Percentiles rank a stretch among this genome's conserved stretches.
Evolutionary conservation across 768 basidiomycete species (phyloP).

Genomic region (Trametes cingulata): DNA sequence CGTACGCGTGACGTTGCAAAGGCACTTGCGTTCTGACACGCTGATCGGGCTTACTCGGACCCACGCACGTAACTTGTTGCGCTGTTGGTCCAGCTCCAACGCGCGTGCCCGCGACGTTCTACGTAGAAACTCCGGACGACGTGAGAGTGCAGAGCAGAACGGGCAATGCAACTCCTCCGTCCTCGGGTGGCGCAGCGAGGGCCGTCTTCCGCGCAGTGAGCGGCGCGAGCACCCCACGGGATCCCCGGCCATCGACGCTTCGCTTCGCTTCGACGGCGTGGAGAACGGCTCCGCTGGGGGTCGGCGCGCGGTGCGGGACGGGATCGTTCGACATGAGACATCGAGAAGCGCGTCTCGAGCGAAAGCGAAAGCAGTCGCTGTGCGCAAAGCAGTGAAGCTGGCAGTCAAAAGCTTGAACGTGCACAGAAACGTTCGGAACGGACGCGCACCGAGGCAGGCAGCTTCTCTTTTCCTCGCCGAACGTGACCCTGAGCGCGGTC

Average conservation of each 20-base stretch:
- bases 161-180: neutral
- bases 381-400: slow-evolving; percentile 1
- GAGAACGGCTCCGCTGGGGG: neutral
- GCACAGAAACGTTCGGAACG: neutral
- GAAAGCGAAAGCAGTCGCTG: neutral
- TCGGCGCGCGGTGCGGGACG: slow-evolving; percentile 4
- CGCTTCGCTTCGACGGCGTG: neutral
- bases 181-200: neutral
- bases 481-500: neutral
- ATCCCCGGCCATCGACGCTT: neutral
- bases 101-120: neutral
- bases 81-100: slow-evolving; percentile 11
- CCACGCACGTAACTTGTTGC: slow-evolving; percentile 6
- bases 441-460: neutral
- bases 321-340: slow-evolving; percentile 11
- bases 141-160: neutral
- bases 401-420: slow-evolving; percentile 7
- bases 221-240: neutral
- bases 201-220: neutral
- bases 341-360: slow-evolving; percentile 7
- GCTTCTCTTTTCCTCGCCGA: neutral
- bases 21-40: neutral
- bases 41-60: slow-evolving; percentile 1
- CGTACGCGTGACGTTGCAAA: neutral
- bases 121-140: neutral